Evolutionary conservation across 2,329 filamentous ascomycete genomes (phyloP).

Genomic region (Zasmidium cellare): DNA sequence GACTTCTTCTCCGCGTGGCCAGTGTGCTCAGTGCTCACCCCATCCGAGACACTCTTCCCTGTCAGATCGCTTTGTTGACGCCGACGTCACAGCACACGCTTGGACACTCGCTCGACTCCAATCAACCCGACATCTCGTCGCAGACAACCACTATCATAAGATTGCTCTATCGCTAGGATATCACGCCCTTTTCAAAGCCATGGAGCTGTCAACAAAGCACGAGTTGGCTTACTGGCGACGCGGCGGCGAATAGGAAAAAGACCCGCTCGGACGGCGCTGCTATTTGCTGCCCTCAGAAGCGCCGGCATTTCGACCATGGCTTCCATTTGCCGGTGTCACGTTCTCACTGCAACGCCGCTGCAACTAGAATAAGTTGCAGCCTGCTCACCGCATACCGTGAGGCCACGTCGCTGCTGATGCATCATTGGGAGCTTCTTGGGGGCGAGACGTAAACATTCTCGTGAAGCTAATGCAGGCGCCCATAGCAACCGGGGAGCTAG

Average conservation of each 20-base stretch:
- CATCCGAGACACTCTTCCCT: too few relatives aligned
- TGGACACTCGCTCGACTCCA: too few relatives aligned
- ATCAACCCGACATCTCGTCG: too few relatives aligned
- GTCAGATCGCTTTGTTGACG: neutral
- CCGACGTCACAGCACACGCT: neutral
- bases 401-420: neutral
- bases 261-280: neutral
- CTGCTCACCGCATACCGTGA: neutral
- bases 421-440: neutral
- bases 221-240: neutral
- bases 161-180: neutral
- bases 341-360: neutral
- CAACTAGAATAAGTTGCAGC: slow-evolving; percentile 6
- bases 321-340: neutral
- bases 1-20: neutral
- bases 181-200: neutral
- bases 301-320: neutral
- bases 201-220: neutral
- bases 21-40: too few relatives aligned
- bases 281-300: neutral
- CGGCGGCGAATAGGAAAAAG: neutral
- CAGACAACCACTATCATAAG: neutral
- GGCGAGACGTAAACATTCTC: slow-evolving; percentile 1
- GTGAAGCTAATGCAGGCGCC: neutral
- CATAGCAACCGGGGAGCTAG: slow-evolving; percentile 5